These are phyloP conservation scores for Nemania bipapillata DNA, from an alignment of 2,329 filamentous ascomycete genomes.

Conservation along the genomic window DNA sequence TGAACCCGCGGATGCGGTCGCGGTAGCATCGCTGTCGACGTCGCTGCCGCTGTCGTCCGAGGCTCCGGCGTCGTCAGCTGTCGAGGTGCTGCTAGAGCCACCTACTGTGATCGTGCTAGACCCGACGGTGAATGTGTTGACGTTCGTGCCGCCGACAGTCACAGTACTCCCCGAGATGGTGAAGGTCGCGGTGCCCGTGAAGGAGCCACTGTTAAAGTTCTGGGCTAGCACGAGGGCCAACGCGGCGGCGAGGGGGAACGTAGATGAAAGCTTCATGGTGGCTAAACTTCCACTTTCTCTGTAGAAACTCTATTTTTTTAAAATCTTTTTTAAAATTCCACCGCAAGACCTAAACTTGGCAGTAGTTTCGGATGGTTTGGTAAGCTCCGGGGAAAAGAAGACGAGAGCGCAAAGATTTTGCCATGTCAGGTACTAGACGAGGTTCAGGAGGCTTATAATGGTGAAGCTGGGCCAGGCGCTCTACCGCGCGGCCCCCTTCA, in stretches of 20 bases:
- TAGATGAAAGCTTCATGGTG: slow-evolving; percentile 41
- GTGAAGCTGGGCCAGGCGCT: neutral
- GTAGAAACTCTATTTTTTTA: too few species aligned
- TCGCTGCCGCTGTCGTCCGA: slow-evolving; percentile 4
- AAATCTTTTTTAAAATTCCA: too few species aligned
- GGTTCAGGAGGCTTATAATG: neutral
- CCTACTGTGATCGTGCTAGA: slow-evolving; percentile 32
- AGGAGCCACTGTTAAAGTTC: slow-evolving; percentile 27
- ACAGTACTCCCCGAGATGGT: slow-evolving; percentile 31
- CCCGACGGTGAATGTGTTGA: slow-evolving; percentile 28
- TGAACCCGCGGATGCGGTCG: too few species aligned
- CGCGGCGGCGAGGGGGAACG: slow-evolving; percentile 37
- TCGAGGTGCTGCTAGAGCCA: slow-evolving; percentile 13
- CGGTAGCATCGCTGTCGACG: too few species aligned
- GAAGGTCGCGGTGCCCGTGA: slow-evolving; percentile 25
- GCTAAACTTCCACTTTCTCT: too few species aligned
- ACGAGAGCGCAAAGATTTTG: too few species aligned
- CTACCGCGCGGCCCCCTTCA: neutral
- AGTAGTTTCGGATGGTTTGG: neutral
- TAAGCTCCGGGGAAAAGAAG: neutral
- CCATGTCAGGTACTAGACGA: too few species aligned
- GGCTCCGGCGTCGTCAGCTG: neutral
- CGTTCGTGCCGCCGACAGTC: slow-evolving; percentile 35
- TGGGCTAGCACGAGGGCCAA: slow-evolving; percentile 40
- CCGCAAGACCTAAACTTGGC: neutral